Evolutionary conservation across 192 early-diverging fungal genomes (phyloP), one percentile per base, ranked within the genome.

Genomic region (Linderina pennispora): DNA sequence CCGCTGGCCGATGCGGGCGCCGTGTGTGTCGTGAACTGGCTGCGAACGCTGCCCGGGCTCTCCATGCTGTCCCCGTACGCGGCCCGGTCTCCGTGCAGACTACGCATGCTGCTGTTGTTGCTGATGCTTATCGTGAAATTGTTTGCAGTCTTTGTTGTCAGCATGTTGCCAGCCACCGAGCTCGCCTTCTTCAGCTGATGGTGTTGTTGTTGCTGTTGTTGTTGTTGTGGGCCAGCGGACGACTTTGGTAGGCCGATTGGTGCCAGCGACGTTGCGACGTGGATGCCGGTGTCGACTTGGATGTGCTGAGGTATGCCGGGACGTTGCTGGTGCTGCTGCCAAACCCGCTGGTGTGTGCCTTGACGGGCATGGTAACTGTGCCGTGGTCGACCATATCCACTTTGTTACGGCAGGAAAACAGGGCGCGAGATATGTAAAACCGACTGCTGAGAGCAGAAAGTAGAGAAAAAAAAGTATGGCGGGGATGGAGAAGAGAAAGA

Each of bases 121-220:
- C 67, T 71, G 45, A 71, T 58, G 56, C 67, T 71, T 24, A 71
- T 63, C 23, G 67, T 71, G 40, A 62, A 71, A 5, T 54, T 50
- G 45, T 44, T 50, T 32, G 56, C 19, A 18, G 55, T 45, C 23
- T 55, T 58, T 26, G 67, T 31, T n/a, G 48, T 37, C 16, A 58
- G 46, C 36, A 71, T 54, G 52, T 48, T 48, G 48, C 56, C 61
- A 17, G 55, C 53, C 13, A 51, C 56, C 1, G 67, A 71, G 53
- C 53, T 71, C 23, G 67, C 51, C 40, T 71, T 71, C 36, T 71
- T 71, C 32, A 71, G 48, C 39, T 58, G 44, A n/a, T n/a, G n/a
- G n/a, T n/a, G n/a, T n/a, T n/a, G n/a, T n/a, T n/a, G n/a, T n/a
- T n/a, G n/a, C n/a, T n/a, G n/a, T n/a, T n/a, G n/a, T n/a, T n/a